Evolutionary conservation across 2,329 filamentous ascomycete genomes (phyloP), one percentile per base, ranked within the genome.

Genomic region (Verticillium albo-atrum): DNA sequence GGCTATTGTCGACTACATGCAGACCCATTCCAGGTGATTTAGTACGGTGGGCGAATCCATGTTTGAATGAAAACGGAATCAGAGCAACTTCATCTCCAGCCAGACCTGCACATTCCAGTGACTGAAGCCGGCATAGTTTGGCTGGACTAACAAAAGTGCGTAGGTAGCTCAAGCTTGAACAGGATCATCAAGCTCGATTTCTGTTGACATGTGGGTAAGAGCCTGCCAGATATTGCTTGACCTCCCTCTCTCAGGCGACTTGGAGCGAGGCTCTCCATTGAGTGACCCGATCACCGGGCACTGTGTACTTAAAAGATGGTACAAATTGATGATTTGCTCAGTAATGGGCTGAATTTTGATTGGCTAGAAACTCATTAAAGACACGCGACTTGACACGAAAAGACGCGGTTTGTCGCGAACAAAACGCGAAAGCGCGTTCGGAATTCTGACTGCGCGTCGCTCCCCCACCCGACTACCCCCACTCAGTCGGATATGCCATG

Each of bases 1-100:
- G 52, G 91, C 83, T 0, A 94, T 97, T 63, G 69, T 75, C 58
- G 69, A 66, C 56, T 85, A 82, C 68, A 74, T 55, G 34, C 37
- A 55, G 27, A 55, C 28, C 20, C 55, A 23, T 25, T 50, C 42
- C 42, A 20, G 42, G n/a, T 23, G 9, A 58, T 15, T 23, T 35
- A 54, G 34, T 25, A 47, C 52, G 20, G 20, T 32, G 54, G 28
- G 25, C 27, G 27, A 15, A 53, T 23, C 47, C 34, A n/a, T 15
- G 34, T 15, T 23, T 50, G n/a, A 50, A 50, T 25, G 42, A 50
- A 50, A 50, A 50, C 20, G 42, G 42, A 50, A 50, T 26, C 20
- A 50, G 42, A 32, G 42, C 42, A 23, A 50, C n/a, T 50, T 32
- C 30, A 32, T 4, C 30, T 32, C 10, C 30, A n/a, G 30, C 30